phyloP scores from a whole-genome alignment of 2,329 filamentous ascomycete genomes.

The Cercospora janseana region DNA sequence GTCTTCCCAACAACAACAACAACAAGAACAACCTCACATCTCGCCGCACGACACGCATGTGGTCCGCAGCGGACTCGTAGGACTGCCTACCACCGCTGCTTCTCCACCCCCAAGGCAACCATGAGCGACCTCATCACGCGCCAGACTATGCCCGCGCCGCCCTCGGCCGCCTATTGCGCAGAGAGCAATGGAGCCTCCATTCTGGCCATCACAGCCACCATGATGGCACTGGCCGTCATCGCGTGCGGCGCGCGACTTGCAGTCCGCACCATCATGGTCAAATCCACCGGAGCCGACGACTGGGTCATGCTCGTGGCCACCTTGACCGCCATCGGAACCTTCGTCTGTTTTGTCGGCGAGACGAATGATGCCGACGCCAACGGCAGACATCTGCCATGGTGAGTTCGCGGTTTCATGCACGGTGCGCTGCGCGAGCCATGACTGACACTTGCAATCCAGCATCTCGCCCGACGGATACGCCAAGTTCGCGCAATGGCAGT shows the following conservation, averaged over 20 bases:
- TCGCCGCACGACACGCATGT: too few relatives aligned
- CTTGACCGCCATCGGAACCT: constrained; percentile 37
- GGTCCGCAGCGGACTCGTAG: too few relatives aligned
- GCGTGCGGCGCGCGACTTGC: constrained; percentile 25
- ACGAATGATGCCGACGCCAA: constrained; percentile 37
- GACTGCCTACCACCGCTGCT: not conserved
- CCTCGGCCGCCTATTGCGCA: constrained; percentile 26
- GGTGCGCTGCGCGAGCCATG: not conserved
- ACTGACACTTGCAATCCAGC: constrained; percentile 4
- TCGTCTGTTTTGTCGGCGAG: constrained; percentile 48
- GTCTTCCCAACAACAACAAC: too few relatives aligned
- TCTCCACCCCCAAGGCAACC: not conserved
- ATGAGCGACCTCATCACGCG: constrained; percentile 13
- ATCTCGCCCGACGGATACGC: constrained; percentile 34
- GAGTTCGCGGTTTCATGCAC: not conserved
- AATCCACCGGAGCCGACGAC: constrained; percentile 52
- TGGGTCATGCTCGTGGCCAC: constrained; percentile 46
- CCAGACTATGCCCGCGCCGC: constrained; percentile 14
- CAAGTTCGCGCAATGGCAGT: constrained; percentile 44
- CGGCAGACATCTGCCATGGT: constrained; percentile 9
- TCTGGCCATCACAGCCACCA: constrained; percentile 28
- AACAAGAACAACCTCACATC: too few relatives aligned
- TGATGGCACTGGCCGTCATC: constrained; percentile 25
- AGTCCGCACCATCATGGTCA: constrained; percentile 49
- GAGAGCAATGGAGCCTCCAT: constrained; percentile 29